phyloP scores from a whole-genome alignment of 257 asterid genomes.

The Solanum corneliomulleri region DNA sequence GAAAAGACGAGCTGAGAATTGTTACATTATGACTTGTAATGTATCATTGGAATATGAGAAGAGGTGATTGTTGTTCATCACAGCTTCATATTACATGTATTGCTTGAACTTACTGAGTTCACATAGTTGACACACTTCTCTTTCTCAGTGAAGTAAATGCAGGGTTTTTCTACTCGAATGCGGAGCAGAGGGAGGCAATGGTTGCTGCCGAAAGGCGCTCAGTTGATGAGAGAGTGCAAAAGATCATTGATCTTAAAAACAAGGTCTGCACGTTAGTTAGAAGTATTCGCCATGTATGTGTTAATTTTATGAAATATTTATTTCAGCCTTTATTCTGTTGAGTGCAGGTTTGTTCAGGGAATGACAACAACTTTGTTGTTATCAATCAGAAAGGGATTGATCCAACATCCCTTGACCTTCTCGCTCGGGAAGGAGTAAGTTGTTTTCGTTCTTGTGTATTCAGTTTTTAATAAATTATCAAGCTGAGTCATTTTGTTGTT shows the following conservation, averaged over 20 bases:
- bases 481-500: background rate
- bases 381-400: slow-evolving; percentile 98
- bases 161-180: slow-evolving; percentile 94
- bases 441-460: background rate
- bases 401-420: slow-evolving; percentile 93
- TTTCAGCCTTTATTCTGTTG: slow-evolving; percentile 5
- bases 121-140: slow-evolving; percentile 10
- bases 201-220: slow-evolving; percentile 94
- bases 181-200: slow-evolving; percentile 98
- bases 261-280: slow-evolving; percentile 31
- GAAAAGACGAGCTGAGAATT: slow-evolving; percentile 96
- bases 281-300: background rate
- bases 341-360: slow-evolving; percentile 68
- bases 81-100: background rate
- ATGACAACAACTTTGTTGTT: slow-evolving; percentile 62
- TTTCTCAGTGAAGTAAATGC: slow-evolving; percentile 86
- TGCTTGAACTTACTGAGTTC: background rate
- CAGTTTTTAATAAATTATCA: background rate
- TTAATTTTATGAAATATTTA: background rate
- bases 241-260: slow-evolving; percentile 79
- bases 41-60: slow-evolving; percentile 96
- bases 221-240: slow-evolving; percentile 91
- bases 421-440: slow-evolving; percentile 96
- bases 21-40: slow-evolving; percentile 74
- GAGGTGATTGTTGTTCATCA: slow-evolving; percentile 41